These are phyloP conservation scores for Talaromyces sp. DNA, from an alignment of 2,329 filamentous ascomycete species.

Conservation along the genomic window DNA sequence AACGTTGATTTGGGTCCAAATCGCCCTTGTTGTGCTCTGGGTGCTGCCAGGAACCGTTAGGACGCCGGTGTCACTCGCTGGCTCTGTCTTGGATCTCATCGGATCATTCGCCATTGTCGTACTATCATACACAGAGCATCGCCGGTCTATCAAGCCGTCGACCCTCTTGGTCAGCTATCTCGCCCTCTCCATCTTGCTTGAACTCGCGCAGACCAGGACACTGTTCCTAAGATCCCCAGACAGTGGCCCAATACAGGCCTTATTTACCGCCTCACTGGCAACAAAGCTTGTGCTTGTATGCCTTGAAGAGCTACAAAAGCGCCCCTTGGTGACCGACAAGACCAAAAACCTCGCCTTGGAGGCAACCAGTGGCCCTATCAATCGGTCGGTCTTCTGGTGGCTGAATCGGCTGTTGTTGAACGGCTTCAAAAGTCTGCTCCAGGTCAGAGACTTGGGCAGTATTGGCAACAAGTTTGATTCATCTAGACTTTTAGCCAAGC, in stretches of 20 bases:
- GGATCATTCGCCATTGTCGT: background rate
- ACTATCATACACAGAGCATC: constrained; percentile 18
- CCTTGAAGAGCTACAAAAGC: constrained; percentile 35
- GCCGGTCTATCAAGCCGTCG: constrained; percentile 31
- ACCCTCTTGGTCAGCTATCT: too few relatives aligned
- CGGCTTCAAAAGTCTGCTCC: constrained; percentile 30
- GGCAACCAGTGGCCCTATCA: constrained; percentile 42
- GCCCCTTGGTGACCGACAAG: constrained; percentile 21
- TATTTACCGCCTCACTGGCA: constrained; percentile 25
- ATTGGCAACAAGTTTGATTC: constrained; percentile 21
- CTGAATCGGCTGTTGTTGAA: constrained; percentile 22
- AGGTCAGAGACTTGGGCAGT: constrained; percentile 31
- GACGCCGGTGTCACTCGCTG: background rate
- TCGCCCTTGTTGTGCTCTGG: constrained; percentile 1
- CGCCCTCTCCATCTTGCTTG: constrained; percentile 26
- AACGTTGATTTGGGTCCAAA: background rate
- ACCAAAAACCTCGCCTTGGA: constrained; percentile 37
- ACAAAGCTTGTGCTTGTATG: constrained; percentile 30
- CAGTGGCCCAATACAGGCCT: too few relatives aligned
- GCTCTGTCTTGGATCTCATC: background rate
- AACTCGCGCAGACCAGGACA: constrained; percentile 28
- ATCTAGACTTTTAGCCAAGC: too few relatives aligned
- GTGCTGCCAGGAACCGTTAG: background rate
- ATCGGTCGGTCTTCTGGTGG: constrained; percentile 43
- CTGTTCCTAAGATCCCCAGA: constrained; percentile 12